These are phyloP conservation scores for Hygrophorus russula DNA, from an alignment of 768 basidiomycete species.

Conservation along the genomic window DNA sequence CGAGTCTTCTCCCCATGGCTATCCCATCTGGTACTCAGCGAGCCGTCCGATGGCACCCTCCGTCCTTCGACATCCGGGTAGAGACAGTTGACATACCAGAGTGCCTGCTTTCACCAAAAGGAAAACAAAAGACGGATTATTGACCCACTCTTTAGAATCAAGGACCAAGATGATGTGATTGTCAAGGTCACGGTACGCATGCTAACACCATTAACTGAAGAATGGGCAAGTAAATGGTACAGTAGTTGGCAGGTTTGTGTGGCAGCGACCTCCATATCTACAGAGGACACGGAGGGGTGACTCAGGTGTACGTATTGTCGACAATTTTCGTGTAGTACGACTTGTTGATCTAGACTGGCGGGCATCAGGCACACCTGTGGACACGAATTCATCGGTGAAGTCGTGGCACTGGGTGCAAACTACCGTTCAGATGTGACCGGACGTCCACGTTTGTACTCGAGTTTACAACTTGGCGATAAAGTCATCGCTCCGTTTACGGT, in stretches of 20 bases:
- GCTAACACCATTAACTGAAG: neutral
- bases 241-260: slow-evolving; percentile 54
- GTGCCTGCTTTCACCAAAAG: slow-evolving; percentile 13
- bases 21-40: no score
- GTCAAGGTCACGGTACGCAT: slow-evolving; percentile 54
- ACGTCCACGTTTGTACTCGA: slow-evolving; percentile 53
- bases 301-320: slow-evolving; percentile 33
- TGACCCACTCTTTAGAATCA: slow-evolving; percentile 31
- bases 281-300: slow-evolving; percentile 45
- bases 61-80: slow-evolving; percentile 60
- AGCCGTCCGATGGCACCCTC: slow-evolving; percentile 56
- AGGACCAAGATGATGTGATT: slow-evolving; percentile 68
- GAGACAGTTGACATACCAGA: slow-evolving; percentile 47
- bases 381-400: slow-evolving; percentile 70
- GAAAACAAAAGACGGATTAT: neutral
- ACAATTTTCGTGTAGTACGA: neutral
- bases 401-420: slow-evolving; percentile 53
- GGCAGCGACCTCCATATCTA: slow-evolving; percentile 38
- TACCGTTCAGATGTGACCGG: slow-evolving; percentile 29
- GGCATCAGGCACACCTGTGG: slow-evolving; percentile 64
- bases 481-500: slow-evolving; percentile 74
- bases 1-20: no score
- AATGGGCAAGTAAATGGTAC: neutral
- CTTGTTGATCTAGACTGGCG: neutral
- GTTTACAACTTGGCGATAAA: slow-evolving; percentile 58